Conservation (phyloP, 768 basidiomycete species). For the Rhodotorula taiwanensis region DNA sequence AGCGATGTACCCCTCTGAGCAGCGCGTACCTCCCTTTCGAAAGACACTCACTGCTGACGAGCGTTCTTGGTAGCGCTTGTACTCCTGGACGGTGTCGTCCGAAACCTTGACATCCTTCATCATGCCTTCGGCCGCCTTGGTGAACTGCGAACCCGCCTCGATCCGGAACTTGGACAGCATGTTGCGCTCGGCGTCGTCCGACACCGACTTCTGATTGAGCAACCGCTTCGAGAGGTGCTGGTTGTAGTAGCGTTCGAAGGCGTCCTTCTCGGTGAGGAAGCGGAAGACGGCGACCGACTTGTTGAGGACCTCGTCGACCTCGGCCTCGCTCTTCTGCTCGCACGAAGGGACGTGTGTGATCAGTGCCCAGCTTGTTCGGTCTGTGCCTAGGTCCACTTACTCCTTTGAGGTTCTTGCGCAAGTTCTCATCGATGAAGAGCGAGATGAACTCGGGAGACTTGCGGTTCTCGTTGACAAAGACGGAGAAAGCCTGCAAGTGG, state of each 20-base stretch:
- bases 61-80: conserved; percentile 54
- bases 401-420: conserved; percentile 88
- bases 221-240: conserved; percentile 88
- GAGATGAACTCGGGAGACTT: conserved; percentile 92
- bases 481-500: conserved; percentile 73
- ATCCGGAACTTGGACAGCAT: conserved; percentile 97
- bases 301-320: conserved; percentile 81
- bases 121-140: conserved; percentile 97
- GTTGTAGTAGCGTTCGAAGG: conserved; percentile 98
- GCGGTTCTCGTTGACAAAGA: conserved; percentile 79
- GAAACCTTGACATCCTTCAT: conserved; percentile 94
- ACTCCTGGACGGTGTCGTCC: conserved; percentile 68
- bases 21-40: background rate
- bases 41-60: conserved; percentile 54
- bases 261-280: conserved; percentile 87
- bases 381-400: too few species aligned
- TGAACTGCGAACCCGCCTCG: conserved; percentile 93
- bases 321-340: conserved; percentile 90
- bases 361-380: too few species aligned
- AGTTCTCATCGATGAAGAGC: conserved; percentile 90
- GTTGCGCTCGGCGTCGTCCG: conserved; percentile 93
- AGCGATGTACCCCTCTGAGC: background rate
- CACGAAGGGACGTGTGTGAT: too few species aligned
- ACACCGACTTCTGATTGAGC: conserved; percentile 74
- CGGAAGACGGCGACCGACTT: conserved; percentile 96